A percentile compares a stretch with the other conserved stretches of the same genome.
Conservation (phyloP, 768 basidiomycete genomes). For the Serendipita vermifera region DNA sequence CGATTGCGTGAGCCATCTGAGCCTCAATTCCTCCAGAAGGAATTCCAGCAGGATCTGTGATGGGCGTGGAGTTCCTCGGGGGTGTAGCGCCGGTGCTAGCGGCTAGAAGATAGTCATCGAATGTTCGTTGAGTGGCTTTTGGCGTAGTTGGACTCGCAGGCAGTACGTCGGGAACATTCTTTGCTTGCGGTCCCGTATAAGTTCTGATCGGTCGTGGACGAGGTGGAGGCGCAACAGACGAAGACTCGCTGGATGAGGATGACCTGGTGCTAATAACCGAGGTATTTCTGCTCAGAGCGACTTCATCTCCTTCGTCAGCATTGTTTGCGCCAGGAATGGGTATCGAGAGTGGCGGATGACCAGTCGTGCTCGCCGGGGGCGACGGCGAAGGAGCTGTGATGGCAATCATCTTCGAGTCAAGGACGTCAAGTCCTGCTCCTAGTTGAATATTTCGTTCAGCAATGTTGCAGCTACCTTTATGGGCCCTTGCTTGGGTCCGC, state of each 20-base stretch:
- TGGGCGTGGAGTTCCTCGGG: not conserved
- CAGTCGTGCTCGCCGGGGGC: not conserved
- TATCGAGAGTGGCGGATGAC: not conserved
- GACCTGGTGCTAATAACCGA: not conserved
- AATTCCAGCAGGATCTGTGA: constrained; percentile 1
- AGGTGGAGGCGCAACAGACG: constrained; percentile 4
- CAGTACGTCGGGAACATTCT: constrained; percentile 8
- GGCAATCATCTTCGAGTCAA: constrained; percentile 8
- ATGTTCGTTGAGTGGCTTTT: constrained; percentile 9
- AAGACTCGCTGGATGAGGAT: not conserved
- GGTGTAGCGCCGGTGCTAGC: not conserved
- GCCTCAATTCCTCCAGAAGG: not conserved
- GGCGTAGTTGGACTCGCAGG: constrained; percentile 4
- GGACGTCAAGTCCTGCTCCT: too few relatives aligned
- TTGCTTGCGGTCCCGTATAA: constrained; percentile 6
- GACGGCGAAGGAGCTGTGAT: constrained; percentile 6
- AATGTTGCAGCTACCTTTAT: too few relatives aligned
- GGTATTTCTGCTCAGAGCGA: constrained; percentile 5
- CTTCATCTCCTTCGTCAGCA: not conserved
- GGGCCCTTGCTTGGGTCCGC: too few relatives aligned
- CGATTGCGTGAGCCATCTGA: constrained; percentile 9
- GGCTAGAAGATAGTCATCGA: constrained; percentile 3
- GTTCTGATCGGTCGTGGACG: constrained; percentile 7
- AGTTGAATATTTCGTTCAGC: too few relatives aligned
- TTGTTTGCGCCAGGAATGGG: not conserved